Evolutionary conservation across 106 monocot species (phyloP), one percentile per base, ranked within the genome.

Genomic region (Iris macrosiphon): DNA sequence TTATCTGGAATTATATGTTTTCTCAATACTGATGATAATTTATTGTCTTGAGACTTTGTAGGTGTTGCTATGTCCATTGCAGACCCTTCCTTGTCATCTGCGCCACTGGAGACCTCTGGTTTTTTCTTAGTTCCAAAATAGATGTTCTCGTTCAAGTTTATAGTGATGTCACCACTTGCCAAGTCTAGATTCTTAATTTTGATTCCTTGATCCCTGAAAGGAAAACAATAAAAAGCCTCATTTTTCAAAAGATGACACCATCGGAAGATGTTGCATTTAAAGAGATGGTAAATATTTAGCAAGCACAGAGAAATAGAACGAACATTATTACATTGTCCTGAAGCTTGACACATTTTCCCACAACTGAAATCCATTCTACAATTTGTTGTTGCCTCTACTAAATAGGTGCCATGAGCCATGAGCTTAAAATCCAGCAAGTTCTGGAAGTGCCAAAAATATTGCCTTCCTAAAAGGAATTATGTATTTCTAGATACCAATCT

Each of bases 1-100:
- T 96, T 90, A 55, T 90, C 96, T 21, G 96, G 96, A 59, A 60
- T 48, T 47, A 83, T 71, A 54, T 65, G 52, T 42, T 83, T 96
- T 67, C 74, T 80, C 52, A 82, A 61, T 25, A 51, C 19, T 16
- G 56, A 34, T 40, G 77, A 75, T 21, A 52, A 57, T 40, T 77
- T 75, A 58, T 62, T 50, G 44, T 60, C 64, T 46, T 74, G 42
- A 26, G 85, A 78, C 46, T 61, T 75, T 60, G 60, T 58, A 50
- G 19, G 57, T 31, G 44, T 35, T 22, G 60, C 61, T 62, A 22
- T 46, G 24, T 72, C 80, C 17, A 40, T 20, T 51, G 55, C 22
- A 50, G 59, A 24, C 12, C 35, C 39, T 52, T 52, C 66, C 41
- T 27, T 60, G 2, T 29, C 20, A 66, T 69, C 76, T 45, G 59